A percentile compares a stretch with the other conserved stretches of the same genome.
These are phyloP conservation scores for Sporobolomyces roseus DNA, from an alignment of 768 basidiomycete genomes.

Conservation along the genomic window DNA sequence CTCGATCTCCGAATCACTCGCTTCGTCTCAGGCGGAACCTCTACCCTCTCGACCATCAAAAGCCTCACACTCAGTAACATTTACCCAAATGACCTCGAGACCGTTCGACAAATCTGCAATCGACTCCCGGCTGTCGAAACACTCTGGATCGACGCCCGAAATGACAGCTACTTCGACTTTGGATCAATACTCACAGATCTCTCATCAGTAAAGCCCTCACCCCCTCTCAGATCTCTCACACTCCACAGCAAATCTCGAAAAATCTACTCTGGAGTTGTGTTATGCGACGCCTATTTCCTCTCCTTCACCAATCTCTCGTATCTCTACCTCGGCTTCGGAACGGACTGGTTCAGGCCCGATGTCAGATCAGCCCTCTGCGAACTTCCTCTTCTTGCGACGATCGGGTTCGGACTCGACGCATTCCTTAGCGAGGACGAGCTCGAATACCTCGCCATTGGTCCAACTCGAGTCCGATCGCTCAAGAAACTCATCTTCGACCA, in stretches of 20 bases:
- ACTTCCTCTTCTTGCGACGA: not conserved
- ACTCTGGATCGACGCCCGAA: not conserved
- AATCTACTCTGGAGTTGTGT: not conserved
- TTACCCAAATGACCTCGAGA: too few species aligned
- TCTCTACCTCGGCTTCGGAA: conserved; percentile 21
- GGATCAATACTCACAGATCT: not conserved
- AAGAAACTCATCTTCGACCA: not conserved
- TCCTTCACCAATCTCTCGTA: not conserved
- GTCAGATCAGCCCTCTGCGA: not conserved
- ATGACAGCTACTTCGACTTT: not conserved
- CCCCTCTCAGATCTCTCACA: not conserved
- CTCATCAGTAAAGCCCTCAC: not conserved
- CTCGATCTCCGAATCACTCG: too few species aligned
- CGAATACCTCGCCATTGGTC: not conserved
- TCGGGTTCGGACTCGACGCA: conserved; percentile 10
- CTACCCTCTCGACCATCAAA: too few species aligned
- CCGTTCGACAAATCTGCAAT: too few species aligned
- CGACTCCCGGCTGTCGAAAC: not conserved
- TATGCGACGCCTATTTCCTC: not conserved
- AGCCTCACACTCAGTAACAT: too few species aligned
- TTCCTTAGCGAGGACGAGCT: not conserved
- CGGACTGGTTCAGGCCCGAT: not conserved
- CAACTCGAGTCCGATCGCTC: not conserved
- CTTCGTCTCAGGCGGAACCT: too few species aligned
- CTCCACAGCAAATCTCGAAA: not conserved